Base-by-base conservation (phyloP, 805 yeast species). In the Barnettozyma californica region DNA sequence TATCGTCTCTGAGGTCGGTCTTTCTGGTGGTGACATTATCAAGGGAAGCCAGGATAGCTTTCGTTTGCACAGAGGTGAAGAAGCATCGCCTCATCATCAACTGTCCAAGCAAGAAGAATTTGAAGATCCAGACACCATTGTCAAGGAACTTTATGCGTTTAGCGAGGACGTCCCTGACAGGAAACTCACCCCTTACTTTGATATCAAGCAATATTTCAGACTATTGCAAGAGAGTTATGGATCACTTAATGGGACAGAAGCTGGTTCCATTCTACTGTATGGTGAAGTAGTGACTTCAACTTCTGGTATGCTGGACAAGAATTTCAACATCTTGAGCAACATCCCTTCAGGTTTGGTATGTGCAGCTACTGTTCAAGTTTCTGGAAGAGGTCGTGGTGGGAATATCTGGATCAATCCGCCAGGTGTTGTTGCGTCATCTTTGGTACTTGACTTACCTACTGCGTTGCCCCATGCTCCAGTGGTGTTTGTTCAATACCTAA, bases 351-450 rank as follows among this genome's bases (percentile, higher is more conserved):
- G 96, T 0, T 56, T 68, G 16, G 76, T 82, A 10, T 71, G 81
- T 1, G 65, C 83, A 10, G 97, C 95, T 0, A 83, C 91, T 1
- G 78, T 85, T 3, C 99, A 94, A 65, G 83, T 88, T 1, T 77
- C 89, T 0, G 99, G 99, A 1, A 74, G 92, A 43, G 99, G 99
- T 2, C 78, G 99, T 48, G 95, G 97, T 14, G 95, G 94, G 1
- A 94, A 94, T 55, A 83, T 81, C 2, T 94, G 99, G 99, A 84
- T 94, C 21, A 91, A 88, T 56, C 99, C 99, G 3, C 75, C 77
- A 21, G 99, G 99, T 10, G 95, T 90, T 1, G 68, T 89, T 65
- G 96, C 98, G 0, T 78, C 82, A 7, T 88, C 97, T 0, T 76
- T 81, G 1, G 78, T 88, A 10, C 64, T 87, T 51, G 76, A 81